phyloP scores from a whole-genome alignment of 2,329 filamentous ascomycete genomes.

The Kalaharituber pfeilii region DNA sequence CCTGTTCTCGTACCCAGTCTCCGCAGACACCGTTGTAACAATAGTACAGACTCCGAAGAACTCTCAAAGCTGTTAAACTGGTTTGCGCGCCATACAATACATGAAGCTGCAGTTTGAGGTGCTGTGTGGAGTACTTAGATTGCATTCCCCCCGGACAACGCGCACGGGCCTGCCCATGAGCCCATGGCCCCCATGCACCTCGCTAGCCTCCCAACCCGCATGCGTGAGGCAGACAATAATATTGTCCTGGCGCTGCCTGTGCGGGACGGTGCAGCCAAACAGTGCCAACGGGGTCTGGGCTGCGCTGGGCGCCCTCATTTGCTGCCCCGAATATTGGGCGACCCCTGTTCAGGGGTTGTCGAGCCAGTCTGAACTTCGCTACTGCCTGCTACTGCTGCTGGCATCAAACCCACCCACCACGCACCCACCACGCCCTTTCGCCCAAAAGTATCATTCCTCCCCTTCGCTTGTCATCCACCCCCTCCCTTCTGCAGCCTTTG shows the following conservation, averaged over 20 bases:
- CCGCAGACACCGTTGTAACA: background rate
- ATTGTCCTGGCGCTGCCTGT: background rate
- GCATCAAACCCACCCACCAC: no score
- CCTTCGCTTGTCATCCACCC: background rate
- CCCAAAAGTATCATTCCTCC: background rate
- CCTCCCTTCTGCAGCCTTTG: background rate
- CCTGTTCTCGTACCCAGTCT: background rate
- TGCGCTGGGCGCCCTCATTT: background rate
- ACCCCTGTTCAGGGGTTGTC: conserved; percentile 1
- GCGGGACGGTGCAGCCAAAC: background rate
- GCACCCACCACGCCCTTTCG: background rate
- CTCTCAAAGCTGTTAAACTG: background rate
- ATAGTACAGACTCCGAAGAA: background rate
- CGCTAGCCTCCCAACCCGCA: no score
- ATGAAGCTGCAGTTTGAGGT: no score
- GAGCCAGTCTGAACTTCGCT: background rate
- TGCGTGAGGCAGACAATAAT: no score
- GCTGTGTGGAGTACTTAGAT: background rate
- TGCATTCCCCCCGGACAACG: background rate
- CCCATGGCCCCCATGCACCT: background rate
- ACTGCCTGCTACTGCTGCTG: background rate
- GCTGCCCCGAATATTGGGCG: background rate
- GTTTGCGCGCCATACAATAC: no score
- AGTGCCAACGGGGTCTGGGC: background rate
- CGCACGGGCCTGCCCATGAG: background rate